Evolutionary conservation across 345 rosid genomes (phyloP).

Genomic region (Fremontodendron californicum): DNA sequence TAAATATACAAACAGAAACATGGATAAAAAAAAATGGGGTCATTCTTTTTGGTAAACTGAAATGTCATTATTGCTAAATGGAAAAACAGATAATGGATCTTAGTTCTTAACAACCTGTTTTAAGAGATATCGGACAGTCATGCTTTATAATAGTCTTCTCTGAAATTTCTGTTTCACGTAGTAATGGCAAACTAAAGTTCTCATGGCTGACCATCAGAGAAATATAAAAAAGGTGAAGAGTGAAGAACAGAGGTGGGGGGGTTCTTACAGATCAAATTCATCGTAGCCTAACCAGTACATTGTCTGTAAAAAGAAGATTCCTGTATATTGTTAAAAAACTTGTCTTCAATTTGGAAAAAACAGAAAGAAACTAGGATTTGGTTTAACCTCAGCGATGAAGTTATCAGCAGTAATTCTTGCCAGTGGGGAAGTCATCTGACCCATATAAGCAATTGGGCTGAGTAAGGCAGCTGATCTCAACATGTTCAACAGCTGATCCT

Average conservation of each 20-base stretch:
- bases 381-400: constrained; percentile 40
- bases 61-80: background rate
- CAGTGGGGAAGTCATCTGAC: constrained; percentile 40
- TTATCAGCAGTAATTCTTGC: constrained; percentile 31
- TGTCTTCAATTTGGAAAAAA: background rate
- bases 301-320: constrained; percentile 28
- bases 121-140: background rate
- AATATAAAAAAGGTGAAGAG: background rate
- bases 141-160: background rate
- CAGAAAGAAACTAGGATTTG: background rate
- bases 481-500: constrained; percentile 29
- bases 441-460: constrained; percentile 44
- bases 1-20: too few species aligned
- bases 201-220: background rate
- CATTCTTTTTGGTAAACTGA: too few species aligned
- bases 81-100: too few species aligned
- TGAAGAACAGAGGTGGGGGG: background rate
- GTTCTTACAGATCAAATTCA: constrained; percentile 43
- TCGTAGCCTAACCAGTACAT: constrained; percentile 31
- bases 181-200: background rate
- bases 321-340: background rate
- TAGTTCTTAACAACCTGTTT: too few species aligned
- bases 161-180: background rate
- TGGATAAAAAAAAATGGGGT: too few species aligned
- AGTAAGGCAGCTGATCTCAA: constrained; percentile 53